These are phyloP conservation scores for Logfia minima DNA, from an alignment of 129 eudicot genomes.

Conservation along the genomic window DNA sequence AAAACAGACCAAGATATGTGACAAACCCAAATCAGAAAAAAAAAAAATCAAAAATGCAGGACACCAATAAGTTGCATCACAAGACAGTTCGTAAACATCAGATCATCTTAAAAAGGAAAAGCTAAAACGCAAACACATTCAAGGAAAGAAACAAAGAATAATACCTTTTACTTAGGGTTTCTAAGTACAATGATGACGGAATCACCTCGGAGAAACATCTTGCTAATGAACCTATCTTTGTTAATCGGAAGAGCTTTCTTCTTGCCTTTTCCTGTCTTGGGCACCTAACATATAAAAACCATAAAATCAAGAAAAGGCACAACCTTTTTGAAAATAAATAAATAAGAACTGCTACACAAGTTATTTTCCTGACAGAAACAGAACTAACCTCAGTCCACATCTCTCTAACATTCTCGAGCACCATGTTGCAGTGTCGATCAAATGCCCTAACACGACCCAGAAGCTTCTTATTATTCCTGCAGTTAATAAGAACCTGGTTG, in stretches of 20 bases:
- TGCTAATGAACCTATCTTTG: slow-evolving; percentile 91
- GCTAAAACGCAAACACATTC: neutral
- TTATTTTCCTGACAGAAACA: slow-evolving; percentile 5
- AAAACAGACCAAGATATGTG: neutral
- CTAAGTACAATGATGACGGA: slow-evolving; percentile 92
- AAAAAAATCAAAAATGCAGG: neutral
- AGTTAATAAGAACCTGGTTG: slow-evolving; percentile 73
- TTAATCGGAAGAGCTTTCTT: slow-evolving; percentile 91
- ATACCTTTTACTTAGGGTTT: slow-evolving; percentile 79
- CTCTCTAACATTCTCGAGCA: slow-evolving; percentile 94
- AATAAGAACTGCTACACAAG: neutral
- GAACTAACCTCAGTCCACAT: slow-evolving; percentile 95
- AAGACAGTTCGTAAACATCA: neutral
- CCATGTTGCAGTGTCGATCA: slow-evolving; percentile 98
- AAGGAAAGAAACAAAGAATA: neutral
- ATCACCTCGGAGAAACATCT: slow-evolving; percentile 97
- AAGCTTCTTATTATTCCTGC: slow-evolving; percentile 86
- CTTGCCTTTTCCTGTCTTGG: slow-evolving; percentile 96
- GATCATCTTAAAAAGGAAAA: neutral
- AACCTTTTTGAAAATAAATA: neutral
- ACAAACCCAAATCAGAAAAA: neutral
- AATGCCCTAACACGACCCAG: slow-evolving; percentile 94
- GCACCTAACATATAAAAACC: slow-evolving; percentile 46
- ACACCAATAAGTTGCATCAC: neutral
- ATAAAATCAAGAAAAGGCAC: neutral